These are phyloP conservation scores for Bathelium albidoporum DNA, from an alignment of 495 filamentous ascomycete species.

Conservation along the genomic window DNA sequence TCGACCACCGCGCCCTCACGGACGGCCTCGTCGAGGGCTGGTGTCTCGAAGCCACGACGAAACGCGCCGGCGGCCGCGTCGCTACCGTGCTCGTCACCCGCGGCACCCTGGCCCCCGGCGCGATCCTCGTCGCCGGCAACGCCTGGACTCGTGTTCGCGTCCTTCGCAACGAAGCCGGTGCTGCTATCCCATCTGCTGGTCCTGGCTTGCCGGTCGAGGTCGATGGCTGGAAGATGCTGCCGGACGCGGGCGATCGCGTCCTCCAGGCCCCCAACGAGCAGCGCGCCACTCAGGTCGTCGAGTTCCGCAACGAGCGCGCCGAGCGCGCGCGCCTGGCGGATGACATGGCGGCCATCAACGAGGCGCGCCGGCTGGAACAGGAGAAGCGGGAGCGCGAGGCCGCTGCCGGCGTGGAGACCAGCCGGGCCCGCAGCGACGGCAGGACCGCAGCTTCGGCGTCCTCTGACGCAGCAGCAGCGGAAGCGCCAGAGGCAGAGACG, in stretches of 20 bases:
- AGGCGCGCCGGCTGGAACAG: constrained; percentile 49
- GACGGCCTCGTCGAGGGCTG: constrained; percentile 79
- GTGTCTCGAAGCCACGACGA: constrained; percentile 88
- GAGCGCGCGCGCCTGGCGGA: constrained; percentile 51
- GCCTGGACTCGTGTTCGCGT: constrained; percentile 76
- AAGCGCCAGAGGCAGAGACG: constrained; percentile 7
- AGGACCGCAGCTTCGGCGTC: no score
- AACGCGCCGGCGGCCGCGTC: constrained; percentile 64
- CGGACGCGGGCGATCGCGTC: constrained; percentile 78
- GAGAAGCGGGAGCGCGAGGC: constrained; percentile 49
- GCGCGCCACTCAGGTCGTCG: constrained; percentile 68
- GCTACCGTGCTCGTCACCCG: constrained; percentile 82
- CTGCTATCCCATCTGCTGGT: constrained; percentile 57
- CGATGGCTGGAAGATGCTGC: constrained; percentile 88
- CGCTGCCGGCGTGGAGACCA: constrained; percentile 28
- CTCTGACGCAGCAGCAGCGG: constrained; percentile 16
- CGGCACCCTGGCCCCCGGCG: constrained; percentile 71
- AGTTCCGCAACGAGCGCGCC: constrained; percentile 55
- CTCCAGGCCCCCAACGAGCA: constrained; percentile 71
- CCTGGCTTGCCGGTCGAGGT: constrained; percentile 88
- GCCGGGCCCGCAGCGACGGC: constrained; percentile 12
- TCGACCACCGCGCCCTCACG: constrained; percentile 75
- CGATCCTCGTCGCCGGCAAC: constrained; percentile 76
- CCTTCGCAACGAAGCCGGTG: constrained; percentile 76
- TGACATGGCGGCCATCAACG: constrained; percentile 71